Evolutionary conservation across 768 basidiomycete species (phyloP).

Genomic region (Inosperma sp.): DNA sequence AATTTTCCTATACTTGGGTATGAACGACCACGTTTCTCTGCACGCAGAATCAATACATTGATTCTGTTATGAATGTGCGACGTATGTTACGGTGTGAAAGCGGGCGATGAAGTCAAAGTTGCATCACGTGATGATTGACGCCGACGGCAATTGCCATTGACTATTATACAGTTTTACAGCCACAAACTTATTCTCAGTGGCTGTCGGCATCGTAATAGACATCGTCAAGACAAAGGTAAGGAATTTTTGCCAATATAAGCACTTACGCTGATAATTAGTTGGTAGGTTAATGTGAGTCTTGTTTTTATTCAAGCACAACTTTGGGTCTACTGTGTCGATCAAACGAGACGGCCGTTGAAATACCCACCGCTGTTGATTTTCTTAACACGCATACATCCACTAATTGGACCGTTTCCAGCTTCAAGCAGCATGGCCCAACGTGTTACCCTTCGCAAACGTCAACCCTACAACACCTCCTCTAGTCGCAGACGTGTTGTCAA

Average conservation of each 20-base stretch:
- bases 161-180: constrained; percentile 40
- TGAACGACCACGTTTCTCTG: no score
- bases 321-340: no score
- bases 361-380: no score
- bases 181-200: constrained; percentile 26
- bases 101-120: no score
- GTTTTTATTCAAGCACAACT: no score
- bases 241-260: not conserved
- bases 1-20: no score
- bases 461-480: constrained; percentile 96
- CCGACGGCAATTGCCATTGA: constrained; percentile 31
- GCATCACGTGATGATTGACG: no score
- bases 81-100: no score
- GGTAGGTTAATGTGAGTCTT: not conserved
- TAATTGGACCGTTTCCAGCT: constrained; percentile 18
- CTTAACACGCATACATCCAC: no score
- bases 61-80: no score
- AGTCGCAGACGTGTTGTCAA: constrained; percentile 93
- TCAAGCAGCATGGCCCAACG: constrained; percentile 92
- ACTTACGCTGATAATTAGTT: not conserved
- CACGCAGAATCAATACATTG: no score
- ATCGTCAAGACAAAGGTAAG: constrained; percentile 65
- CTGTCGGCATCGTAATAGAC: constrained; percentile 48
- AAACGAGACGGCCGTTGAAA: no score
- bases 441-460: constrained; percentile 98